Evolutionary conservation across 148 eudicot species (phyloP), one percentile per base, ranked within the genome.

Genomic region (Rheum nobile): DNA sequence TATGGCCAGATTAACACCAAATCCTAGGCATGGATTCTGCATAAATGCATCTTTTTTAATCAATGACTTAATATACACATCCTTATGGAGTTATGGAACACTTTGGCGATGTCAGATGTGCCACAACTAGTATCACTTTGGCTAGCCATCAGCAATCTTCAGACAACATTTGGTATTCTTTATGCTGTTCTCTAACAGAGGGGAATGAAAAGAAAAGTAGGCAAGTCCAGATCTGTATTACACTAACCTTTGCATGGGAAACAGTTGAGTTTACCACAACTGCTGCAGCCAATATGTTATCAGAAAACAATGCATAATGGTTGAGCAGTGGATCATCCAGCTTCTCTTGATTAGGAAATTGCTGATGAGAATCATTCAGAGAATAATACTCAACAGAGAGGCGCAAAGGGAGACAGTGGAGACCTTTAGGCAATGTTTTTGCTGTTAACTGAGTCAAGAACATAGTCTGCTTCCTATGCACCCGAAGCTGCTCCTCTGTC

Each of bases 361-460:
- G 84, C 75, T 81, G 85, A 52, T 83, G 83, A 57, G 96, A 87
- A 74, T 83, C 47, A 82, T 95, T 91, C 74, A 88, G 78, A 72
- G 81, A 76, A 76, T 88, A 95, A 80, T 87, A 95, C 65, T 95
- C 97, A 13, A 87, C 82, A 28, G 97, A 83, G 46, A 95, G 97
- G 72, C 98, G 93, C 80, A 95, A 79, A 34, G 97, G 97, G 73
- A 95, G 96, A 82, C 98, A 91, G 77, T 95, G 98, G 78, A 91
- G 98, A 77, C 98, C 98, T 81, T 91, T 95, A 57, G 98, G 97
- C 76, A 91, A 80, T 72, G 98, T 91, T 79, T 95, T 95, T 43
- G 97, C 96, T 75, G 91, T 91, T 76, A 95, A 80, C 68, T 95
- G 98, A 43, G 93, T 95, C 78, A 95, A 85, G 82, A 91, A 95